Percentiles rank a stretch among this genome's conserved stretches.
Conservation (phyloP, 2,329 filamentous ascomycete species). For the Monosporascus sp. region DNA sequence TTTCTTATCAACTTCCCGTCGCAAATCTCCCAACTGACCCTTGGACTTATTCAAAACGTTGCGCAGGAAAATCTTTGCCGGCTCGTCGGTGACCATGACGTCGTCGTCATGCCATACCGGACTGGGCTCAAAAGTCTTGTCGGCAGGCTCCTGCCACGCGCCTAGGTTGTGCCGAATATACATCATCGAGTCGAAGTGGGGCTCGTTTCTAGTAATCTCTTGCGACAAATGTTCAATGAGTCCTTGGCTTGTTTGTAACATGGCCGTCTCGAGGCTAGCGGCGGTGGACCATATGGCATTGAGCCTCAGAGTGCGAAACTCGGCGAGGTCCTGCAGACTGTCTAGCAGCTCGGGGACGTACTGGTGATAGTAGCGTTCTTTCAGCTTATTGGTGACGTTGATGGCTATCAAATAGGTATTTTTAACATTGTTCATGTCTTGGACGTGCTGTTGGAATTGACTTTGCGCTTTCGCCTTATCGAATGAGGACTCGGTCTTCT, state of each 20-base stretch:
- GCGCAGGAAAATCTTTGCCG: constrained; percentile 82
- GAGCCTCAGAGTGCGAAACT: constrained; percentile 78
- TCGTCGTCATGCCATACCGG: constrained; percentile 96
- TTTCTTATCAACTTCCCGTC: constrained; percentile 81
- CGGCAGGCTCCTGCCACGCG: constrained; percentile 74
- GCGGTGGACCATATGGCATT: constrained; percentile 84
- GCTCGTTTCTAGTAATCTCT: constrained; percentile 84
- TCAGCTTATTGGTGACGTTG: constrained; percentile 95
- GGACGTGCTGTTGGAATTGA: constrained; percentile 85
- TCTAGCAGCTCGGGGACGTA: constrained; percentile 93
- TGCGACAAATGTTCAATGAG: constrained; percentile 67
- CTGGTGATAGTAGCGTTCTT: constrained; percentile 95
- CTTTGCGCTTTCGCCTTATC: constrained; percentile 90
- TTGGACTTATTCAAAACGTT: constrained; percentile 93
- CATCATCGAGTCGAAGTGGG: constrained; percentile 93
- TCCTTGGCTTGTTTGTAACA: constrained; percentile 67
- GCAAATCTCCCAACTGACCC: constrained; percentile 70
- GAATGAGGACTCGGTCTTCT: constrained; percentile 91
- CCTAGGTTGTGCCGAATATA: constrained; percentile 89
- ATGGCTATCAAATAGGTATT: constrained; percentile 97
- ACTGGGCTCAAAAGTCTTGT: constrained; percentile 87
- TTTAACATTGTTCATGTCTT: constrained; percentile 97
- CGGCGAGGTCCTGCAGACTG: constrained; percentile 87
- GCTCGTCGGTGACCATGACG: constrained; percentile 78
- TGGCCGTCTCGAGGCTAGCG: constrained; percentile 72